phyloP scores from a whole-genome alignment of 139 green algal species.

The Chlorella ohadii region DNA sequence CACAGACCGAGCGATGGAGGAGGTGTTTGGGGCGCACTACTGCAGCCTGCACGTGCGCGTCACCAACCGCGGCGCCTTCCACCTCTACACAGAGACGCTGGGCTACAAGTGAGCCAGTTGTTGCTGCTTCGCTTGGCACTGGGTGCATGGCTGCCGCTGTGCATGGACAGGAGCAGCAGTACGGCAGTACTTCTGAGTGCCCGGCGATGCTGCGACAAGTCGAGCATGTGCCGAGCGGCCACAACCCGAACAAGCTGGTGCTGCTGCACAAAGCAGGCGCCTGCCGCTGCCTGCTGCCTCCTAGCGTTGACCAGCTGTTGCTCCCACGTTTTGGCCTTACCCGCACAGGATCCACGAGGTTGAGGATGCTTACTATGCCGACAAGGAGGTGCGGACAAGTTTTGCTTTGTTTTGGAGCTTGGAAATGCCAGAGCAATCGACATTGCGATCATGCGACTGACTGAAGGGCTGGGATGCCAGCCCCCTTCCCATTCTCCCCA shows the following conservation, averaged over 20 bases:
- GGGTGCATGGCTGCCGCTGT: too few species aligned
- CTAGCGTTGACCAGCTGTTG: neutral
- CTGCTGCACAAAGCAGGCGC: too few species aligned
- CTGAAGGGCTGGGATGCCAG: too few species aligned
- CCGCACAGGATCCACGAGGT: slow-evolving; percentile 85
- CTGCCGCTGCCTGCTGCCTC: neutral
- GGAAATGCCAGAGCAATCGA: too few species aligned
- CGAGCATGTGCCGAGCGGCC: too few species aligned
- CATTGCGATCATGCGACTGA: too few species aligned
- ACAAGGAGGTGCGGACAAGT: neutral
- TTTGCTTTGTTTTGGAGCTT: too few species aligned
- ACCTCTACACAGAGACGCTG: slow-evolving; percentile 96
- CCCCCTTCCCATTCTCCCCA: neutral
- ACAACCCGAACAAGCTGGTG: too few species aligned
- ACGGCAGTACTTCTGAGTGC: too few species aligned
- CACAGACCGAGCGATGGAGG: slow-evolving; percentile 91
- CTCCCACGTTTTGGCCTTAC: neutral
- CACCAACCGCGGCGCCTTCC: slow-evolving; percentile 93
- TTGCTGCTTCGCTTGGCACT: too few species aligned
- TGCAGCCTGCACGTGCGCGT: slow-evolving; percentile 96
- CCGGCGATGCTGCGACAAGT: too few species aligned
- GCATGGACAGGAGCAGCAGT: neutral
- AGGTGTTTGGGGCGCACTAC: slow-evolving; percentile 96
- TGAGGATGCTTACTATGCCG: slow-evolving; percentile 98
- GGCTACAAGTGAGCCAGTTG: slow-evolving; percentile 82